Base-by-base conservation (phyloP, 176 grass and related monocot genomes). In the Carex scoparia region DNA sequence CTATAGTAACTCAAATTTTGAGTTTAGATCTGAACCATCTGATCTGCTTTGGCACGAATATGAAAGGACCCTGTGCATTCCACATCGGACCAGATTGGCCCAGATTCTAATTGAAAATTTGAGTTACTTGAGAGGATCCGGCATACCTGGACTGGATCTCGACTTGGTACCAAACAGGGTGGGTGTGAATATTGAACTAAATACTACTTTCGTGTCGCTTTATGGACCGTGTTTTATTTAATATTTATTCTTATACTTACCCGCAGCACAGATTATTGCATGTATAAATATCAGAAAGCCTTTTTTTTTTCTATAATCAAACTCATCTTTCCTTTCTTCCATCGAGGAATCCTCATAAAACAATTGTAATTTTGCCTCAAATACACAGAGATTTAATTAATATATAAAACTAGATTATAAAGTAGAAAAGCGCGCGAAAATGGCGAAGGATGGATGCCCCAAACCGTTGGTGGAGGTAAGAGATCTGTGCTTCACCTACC, bases 401-500 rank as follows among this genome's bases (percentile, higher is more conserved):
- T 19, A n/a, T 5, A 61, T 61, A 61, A 61, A 61, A 13, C 0
- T 66, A 66, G 28, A 33, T 33, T 33, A 12, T 65, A 4, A 10
- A 11, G 9, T 0, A 11, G 27, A 65, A 16, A 11, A 19, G 65
- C 33, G 31, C 49, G 54, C 77, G 32, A 65, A 33, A 83, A 83
- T 83, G 80, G 61, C 61, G 44, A 30, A 60, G 15, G 30, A 68
- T 51, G 80, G 80, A 68, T 65, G 23, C 80, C 27, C 80, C 46
- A 49, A 68, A 83, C 84, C 88, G 71, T 70, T 84, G 62, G 91
- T 99, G 11, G 93, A 94, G 86, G 89, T 99, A 68, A 88, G 65
- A 37, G 84, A 94, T 78, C 96, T 99, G 63, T 82, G 88, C 61
- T 99, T 99, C 93, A 94, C 96, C 35, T 99, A 99, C 67, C 93